Base-by-base conservation (phyloP, 75 land plant species). In the Pseudotsuga menziesii region DNA sequence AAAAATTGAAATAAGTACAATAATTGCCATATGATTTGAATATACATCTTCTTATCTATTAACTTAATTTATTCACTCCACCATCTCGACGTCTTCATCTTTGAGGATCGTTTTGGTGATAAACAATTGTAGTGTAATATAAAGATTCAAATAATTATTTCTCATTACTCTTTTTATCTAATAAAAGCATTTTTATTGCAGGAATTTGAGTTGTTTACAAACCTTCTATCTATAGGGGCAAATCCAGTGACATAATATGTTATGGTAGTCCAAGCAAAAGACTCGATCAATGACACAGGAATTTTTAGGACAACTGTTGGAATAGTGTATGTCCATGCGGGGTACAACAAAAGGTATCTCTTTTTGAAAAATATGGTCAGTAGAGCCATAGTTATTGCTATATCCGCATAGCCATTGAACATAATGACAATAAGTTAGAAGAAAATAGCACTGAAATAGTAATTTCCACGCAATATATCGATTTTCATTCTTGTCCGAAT, bases 321-420 rank as follows among this genome's bases (percentile, higher is more conserved):
- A 35, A 92, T 73, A 57, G 91, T 76, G 78, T 81, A 90, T 63
- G 93, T 89, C 95, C 95, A 92, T 73, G 95, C 89, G 29, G 95
- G 95, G 78, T 88, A 88, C 61, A 88, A 88, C 48, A 74, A 64
- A 26, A 85, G 75, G 57, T 83, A 91, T 55, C 86, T 84, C 76
- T 93, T 91, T 48, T 89, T 91, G 77, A 78, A 88, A 79, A 92
- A 92, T 35, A 88, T 85, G 29, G 86, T 79, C 54, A 92, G 87
- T 72, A 89, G 81, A 57, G 59, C 13, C 61, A 88, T 61, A 27
- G 89, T 90, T 83, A 92, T 79, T 1, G 84, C 16, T n/a, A n/a
- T 20, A 75, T 92, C 95, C n/a, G 89, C 85, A 63, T 86, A 73
- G 5, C 93, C 93, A 83, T 92, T 88, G 81, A 86, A 57, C 62